Evolutionary conservation across 169 alveolate genomes (phyloP).

Genomic region (Cryptosporidium xiaoi): DNA sequence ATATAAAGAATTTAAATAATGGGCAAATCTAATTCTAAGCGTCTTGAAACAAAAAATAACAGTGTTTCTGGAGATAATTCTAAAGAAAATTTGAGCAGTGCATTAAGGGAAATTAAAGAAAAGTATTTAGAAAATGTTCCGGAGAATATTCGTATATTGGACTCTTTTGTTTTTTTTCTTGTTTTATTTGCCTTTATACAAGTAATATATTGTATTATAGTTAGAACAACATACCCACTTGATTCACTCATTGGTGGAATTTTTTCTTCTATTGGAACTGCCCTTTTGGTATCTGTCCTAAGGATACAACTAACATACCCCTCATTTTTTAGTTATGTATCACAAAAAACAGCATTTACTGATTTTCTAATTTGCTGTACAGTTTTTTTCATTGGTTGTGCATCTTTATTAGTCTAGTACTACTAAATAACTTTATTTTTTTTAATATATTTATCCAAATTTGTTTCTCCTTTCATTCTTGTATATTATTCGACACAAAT

Average conservation of each 20-base stretch:
- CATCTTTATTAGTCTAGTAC: slow-evolving; percentile 46
- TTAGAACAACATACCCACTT: slow-evolving; percentile 46
- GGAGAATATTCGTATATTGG: slow-evolving; percentile 37
- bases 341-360: slow-evolving; percentile 63
- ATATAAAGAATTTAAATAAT: background rate
- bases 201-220: slow-evolving; percentile 23
- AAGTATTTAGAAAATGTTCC: slow-evolving; percentile 46
- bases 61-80: background rate
- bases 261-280: slow-evolving; percentile 63
- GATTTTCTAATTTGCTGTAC: slow-evolving; percentile 60
- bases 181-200: slow-evolving; percentile 27
- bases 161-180: slow-evolving; percentile 34
- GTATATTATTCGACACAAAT: too few relatives aligned
- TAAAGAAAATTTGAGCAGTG: background rate
- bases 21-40: background rate
- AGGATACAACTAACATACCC: slow-evolving; percentile 61
- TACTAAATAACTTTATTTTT: background rate
- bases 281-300: slow-evolving; percentile 55
- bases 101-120: slow-evolving; percentile 30
- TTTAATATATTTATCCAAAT: too few relatives aligned
- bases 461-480: too few relatives aligned
- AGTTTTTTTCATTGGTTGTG: slow-evolving; percentile 71
- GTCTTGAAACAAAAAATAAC: too few relatives aligned
- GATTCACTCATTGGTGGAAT: slow-evolving; percentile 70
- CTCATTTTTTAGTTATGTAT: slow-evolving; percentile 31